phyloP scores from a whole-genome alignment of 2,329 filamentous ascomycete species.

The Rutstroemia sp. region DNA sequence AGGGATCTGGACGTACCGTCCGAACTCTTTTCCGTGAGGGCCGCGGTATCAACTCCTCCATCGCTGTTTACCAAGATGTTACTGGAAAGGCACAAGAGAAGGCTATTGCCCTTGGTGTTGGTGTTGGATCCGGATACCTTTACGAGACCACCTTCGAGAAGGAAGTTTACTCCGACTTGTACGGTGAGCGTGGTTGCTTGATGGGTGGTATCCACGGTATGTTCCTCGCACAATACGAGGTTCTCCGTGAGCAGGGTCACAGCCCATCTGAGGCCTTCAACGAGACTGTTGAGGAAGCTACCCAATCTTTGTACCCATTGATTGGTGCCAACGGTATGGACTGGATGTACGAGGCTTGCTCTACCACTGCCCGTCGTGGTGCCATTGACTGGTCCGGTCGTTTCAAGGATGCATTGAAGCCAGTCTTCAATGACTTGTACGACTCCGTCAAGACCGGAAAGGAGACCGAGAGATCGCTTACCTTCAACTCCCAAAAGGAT shows the following conservation, averaged over 20 bases:
- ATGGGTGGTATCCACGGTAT: conserved; percentile 99
- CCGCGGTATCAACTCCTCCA: conserved; percentile 98
- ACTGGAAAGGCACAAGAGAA: conserved; percentile 98
- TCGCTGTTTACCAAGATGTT: conserved; percentile 97
- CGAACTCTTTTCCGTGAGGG: conserved; percentile 98
- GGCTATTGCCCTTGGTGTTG: conserved; percentile 92
- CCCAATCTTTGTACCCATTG: conserved; percentile 93
- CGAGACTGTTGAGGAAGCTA: conserved; percentile 99
- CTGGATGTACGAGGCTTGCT: conserved; percentile 99
- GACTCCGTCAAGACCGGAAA: conserved; percentile 82
- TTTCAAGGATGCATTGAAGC: conserved; percentile 98
- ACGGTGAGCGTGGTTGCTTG: conserved; percentile 98
- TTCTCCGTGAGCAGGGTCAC: conserved; percentile 97
- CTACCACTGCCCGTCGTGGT: conserved; percentile 93
- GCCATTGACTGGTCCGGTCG: conserved; percentile 96
- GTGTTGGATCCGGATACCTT: conserved; percentile 95
- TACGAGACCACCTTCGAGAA: conserved; percentile 99
- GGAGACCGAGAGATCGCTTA: conserved; percentile 93
- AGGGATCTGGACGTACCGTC: conserved; percentile 97
- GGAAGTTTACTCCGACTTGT: conserved; percentile 99
- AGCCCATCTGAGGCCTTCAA: conserved; percentile 98
- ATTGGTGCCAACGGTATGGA: conserved; percentile 99
- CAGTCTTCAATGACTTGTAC: conserved; percentile 96
- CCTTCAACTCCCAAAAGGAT: conserved; percentile 93
- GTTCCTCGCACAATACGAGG: conserved; percentile 99